Evolutionary conservation across 2,329 filamentous ascomycete genomes (phyloP).

Genomic region (Nemania sp.): DNA sequence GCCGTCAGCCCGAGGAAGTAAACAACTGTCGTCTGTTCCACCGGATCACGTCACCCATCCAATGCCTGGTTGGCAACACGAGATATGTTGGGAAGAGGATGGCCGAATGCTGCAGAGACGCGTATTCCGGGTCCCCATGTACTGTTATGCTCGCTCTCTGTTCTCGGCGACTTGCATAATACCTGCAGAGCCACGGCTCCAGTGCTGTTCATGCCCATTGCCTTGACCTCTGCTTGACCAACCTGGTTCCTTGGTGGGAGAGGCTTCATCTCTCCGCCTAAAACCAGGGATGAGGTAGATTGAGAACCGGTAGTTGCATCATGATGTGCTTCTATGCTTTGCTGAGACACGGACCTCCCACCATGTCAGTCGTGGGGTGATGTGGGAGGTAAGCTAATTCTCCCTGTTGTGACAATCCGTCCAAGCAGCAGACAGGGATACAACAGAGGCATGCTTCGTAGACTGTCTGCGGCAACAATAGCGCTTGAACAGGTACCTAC

Average conservation of each 20-base stretch:
- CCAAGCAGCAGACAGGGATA: too few species aligned
- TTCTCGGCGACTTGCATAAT: constrained; percentile 29
- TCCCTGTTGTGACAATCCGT: not conserved
- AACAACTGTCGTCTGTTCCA: constrained; percentile 11
- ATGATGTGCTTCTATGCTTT: not conserved
- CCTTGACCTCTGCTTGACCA: constrained; percentile 1
- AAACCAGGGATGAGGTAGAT: not conserved
- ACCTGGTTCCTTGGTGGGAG: constrained; percentile 1
- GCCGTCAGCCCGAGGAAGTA: constrained; percentile 9
- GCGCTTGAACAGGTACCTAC: too few species aligned
- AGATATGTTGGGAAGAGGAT: constrained; percentile 20
- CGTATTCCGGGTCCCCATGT: constrained; percentile 16
- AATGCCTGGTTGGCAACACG: constrained; percentile 23
- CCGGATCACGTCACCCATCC: constrained; percentile 20
- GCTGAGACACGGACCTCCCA: not conserved
- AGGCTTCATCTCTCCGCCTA: not conserved
- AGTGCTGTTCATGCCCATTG: not conserved
- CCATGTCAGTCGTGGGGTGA: not conserved
- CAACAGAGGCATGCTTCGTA: too few species aligned
- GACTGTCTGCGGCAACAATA: too few species aligned
- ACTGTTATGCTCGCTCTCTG: not conserved
- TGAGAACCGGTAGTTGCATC: constrained; percentile 2
- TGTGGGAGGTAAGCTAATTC: not conserved
- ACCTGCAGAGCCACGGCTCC: not conserved
- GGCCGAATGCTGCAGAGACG: constrained; percentile 36